Percentiles rank a stretch among this genome's conserved stretches.
Conservation (phyloP, 139 green algal genomes). For the Chlorella sp. region DNA sequence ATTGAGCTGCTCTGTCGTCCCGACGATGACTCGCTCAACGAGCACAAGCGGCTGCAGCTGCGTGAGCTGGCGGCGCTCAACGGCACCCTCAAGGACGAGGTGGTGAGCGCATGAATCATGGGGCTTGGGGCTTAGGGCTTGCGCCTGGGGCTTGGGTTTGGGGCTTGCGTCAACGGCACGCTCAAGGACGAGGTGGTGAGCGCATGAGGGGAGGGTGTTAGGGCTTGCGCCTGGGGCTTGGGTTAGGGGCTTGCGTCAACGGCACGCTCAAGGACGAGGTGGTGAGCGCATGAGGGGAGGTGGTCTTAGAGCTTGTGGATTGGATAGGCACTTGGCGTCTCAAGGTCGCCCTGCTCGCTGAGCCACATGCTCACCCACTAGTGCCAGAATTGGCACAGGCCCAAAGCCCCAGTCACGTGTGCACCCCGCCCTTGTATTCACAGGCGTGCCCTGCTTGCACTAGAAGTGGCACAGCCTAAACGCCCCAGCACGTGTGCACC, state of each 20-base stretch:
- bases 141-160: neutral
- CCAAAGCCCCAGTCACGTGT: too few species aligned
- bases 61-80: slow-evolving; percentile 92
- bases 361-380: too few species aligned
- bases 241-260: slow-evolving; percentile 61
- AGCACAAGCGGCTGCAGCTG: slow-evolving; percentile 92
- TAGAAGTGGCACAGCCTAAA: too few species aligned
- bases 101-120: slow-evolving; percentile 10
- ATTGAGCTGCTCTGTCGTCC: slow-evolving; percentile 79
- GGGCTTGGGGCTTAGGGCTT: neutral
- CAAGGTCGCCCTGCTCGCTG: neutral
- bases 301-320: neutral
- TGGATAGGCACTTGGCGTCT: neutral
- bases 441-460: too few species aligned
- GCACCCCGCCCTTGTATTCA: too few species aligned
- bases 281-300: slow-evolving; percentile 8
- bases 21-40: slow-evolving; percentile 82
- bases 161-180: slow-evolving; percentile 74
- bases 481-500: too few species aligned
- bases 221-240: neutral
- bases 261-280: slow-evolving; percentile 67
- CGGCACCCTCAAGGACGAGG: slow-evolving; percentile 68
- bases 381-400: too few species aligned
- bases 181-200: slow-evolving; percentile 51
- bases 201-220: neutral